Percentiles rank a stretch among this genome's conserved stretches.
Conservation (phyloP, 2,329 filamentous ascomycete genomes). For the Ophioceras dolichostomum region DNA sequence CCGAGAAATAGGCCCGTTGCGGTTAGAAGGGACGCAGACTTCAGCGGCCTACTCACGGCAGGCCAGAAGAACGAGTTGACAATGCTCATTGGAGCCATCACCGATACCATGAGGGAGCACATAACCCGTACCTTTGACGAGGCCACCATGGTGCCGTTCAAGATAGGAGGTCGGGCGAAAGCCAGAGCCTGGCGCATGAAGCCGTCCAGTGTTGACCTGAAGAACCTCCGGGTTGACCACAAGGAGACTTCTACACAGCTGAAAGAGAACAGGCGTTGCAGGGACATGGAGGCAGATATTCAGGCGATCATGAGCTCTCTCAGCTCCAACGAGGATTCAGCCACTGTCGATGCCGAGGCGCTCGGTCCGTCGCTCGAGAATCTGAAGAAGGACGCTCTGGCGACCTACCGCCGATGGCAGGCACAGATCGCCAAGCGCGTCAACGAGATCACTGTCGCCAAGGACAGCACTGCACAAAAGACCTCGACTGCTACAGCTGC, state of each 20-base stretch:
- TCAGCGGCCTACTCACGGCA: conserved; percentile 33
- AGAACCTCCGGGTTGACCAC: background rate
- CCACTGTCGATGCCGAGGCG: conserved; percentile 51
- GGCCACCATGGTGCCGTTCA: conserved; percentile 15
- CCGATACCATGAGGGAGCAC: conserved; percentile 41
- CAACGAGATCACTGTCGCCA: conserved; percentile 49
- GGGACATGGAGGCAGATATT: no score
- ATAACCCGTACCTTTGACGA: conserved; percentile 39
- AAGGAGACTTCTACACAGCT: conserved; percentile 4
- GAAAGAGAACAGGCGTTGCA: no score
- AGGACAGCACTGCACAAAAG: conserved; percentile 20
- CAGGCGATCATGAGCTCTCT: no score
- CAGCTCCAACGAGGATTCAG: conserved; percentile 17
- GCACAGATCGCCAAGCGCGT: conserved; percentile 56
- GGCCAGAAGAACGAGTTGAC: conserved; percentile 39
- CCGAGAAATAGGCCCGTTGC: conserved; percentile 1
- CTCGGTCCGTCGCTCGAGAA: conserved; percentile 33
- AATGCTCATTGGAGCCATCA: conserved; percentile 37
- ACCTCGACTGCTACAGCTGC: conserved; percentile 2
- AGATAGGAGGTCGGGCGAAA: conserved; percentile 15
- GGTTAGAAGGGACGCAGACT: conserved; percentile 36
- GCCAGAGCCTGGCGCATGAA: conserved; percentile 18
- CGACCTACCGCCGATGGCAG: conserved; percentile 74
- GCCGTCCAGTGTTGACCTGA: conserved; percentile 13
- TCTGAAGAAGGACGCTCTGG: conserved; percentile 55